Evolutionary conservation across 2,329 filamentous ascomycete species (phyloP), one percentile per base, ranked within the genome.

Genomic region (Stemphylium beticola): DNA sequence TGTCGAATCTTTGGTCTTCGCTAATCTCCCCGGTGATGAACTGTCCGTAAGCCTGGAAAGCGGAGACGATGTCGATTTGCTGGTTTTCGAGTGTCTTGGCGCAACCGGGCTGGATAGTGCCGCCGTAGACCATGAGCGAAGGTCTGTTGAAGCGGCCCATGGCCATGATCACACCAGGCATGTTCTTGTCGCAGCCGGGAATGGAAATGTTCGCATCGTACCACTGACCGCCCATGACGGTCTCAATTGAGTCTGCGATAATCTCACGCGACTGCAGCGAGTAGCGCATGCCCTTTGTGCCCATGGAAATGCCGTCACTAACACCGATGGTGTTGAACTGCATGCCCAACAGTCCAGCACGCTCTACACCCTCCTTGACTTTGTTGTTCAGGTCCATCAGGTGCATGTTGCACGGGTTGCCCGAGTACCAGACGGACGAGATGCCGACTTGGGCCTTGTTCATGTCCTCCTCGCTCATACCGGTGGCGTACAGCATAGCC

Each of bases 331-430:
- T 99, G 83, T 99, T 99, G 86, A 99, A 99, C 76, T 97, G 93
- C 83, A 96, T 96, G 60, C 92, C 92, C 57, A 96, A 84, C 58
- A 99, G 83, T 18, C 92, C 91, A 26, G 92, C 90, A 68, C 89
- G 82, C 66, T 87, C 79, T 29, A 91, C 88, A 58, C 87, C 86
- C 72, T 89, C 84, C 65, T 85, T 87, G 62, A 96, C 89, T 61
- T 88, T 81, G 75, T 89, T 83, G 73, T 91, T 96, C 57, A 99
- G 85, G 71, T 96, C 91, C 77, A 99, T 83, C 59, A 99, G 82
- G 78, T 99, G 95, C 93, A 97, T 99, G 81, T 99, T 99, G 83
- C 95, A 99, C 22, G 95, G 95, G 80, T 99, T 99, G 53, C 95
- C 95, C 67, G 92, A 89, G 79, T 93, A 97, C 95, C 95, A 99